phyloP scores from a whole-genome alignment of 106 monocot genomes.

The Posidonia australis region DNA sequence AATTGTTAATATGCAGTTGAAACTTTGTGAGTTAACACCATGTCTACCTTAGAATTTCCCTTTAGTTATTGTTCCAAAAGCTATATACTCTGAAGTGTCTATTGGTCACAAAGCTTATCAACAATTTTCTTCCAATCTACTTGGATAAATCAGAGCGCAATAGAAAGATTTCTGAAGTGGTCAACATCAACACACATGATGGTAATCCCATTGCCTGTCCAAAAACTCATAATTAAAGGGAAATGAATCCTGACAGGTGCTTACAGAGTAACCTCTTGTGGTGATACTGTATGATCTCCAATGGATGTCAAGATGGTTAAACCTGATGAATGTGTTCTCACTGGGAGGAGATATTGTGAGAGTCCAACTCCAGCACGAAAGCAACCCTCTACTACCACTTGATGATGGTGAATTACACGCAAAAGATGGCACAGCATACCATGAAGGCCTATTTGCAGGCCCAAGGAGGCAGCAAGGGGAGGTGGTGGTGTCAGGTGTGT shows the following conservation, averaged over 20 bases:
- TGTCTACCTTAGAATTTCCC: no score
- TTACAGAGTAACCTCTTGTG: conserved; percentile 44
- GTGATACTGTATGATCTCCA: conserved; percentile 56
- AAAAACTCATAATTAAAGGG: neutral
- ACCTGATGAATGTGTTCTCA: conserved; percentile 50
- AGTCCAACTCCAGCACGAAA: conserved; percentile 47
- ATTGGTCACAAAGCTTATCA: no score
- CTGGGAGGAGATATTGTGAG: conserved; percentile 49
- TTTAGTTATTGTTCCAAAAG: no score
- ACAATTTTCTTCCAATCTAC: no score
- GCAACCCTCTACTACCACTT: conserved; percentile 59
- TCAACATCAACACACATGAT: no score
- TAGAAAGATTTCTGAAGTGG: no score
- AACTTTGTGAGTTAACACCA: no score
- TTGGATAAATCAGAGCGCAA: no score
- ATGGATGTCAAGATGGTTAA: conserved; percentile 70
- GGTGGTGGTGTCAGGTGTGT: no score
- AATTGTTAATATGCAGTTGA: no score
- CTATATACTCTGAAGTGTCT: no score
- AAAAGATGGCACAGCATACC: conserved; percentile 35
- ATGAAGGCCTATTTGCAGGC: conserved; percentile 16
- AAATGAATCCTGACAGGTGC: neutral
- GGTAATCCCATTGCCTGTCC: neutral
- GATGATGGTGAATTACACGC: conserved; percentile 60
- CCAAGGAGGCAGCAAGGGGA: no score